These are phyloP conservation scores for Neurospora sp. DNA, from an alignment of 495 filamentous ascomycete genomes.

Conservation along the genomic window DNA sequence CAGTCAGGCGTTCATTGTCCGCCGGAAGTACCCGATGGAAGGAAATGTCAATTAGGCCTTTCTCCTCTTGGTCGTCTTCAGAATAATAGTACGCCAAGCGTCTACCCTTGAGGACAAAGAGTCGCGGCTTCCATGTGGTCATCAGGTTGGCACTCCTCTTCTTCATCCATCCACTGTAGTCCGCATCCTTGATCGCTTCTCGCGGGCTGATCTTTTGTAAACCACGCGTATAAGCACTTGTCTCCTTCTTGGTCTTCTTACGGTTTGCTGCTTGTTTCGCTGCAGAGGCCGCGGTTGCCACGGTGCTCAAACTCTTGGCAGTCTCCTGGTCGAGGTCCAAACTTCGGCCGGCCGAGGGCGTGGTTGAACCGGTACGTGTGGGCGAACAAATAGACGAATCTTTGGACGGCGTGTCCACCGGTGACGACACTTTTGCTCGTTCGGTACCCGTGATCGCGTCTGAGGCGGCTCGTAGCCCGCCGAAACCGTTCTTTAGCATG, in stretches of 20 bases:
- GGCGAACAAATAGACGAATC: conserved; percentile 60
- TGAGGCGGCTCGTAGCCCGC: conserved; percentile 69
- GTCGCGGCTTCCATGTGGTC: conserved; percentile 90
- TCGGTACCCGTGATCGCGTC: conserved; percentile 63
- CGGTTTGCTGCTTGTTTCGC: conserved; percentile 34
- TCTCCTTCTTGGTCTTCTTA: conserved; percentile 75
- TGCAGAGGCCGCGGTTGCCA: conserved; percentile 29
- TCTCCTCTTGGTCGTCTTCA: conserved; percentile 81
- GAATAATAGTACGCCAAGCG: conserved; percentile 95
- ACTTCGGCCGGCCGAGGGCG: conserved; percentile 69
- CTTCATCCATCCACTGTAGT: conserved; percentile 99
- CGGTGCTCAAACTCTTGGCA: conserved; percentile 42
- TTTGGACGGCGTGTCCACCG: conserved; percentile 48
- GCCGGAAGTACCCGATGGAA: conserved; percentile 91
- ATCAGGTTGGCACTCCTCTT: conserved; percentile 92
- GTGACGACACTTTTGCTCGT: conserved; percentile 40
- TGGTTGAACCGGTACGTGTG: conserved; percentile 71
- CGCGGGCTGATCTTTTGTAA: conserved; percentile 71
- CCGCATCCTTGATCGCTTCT: conserved; percentile 76
- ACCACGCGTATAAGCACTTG: conserved; percentile 84
- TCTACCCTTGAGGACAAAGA: conserved; percentile 86
- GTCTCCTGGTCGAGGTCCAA: conserved; percentile 67
- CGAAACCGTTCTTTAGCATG: conserved; percentile 25
- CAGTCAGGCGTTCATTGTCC: conserved; percentile 82
- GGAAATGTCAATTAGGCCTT: conserved; percentile 94